A percentile compares a stretch with the other conserved stretches of the same genome.
phyloP scores from a whole-genome alignment of 768 basidiomycete species.

The Agaricus subrufescens region DNA sequence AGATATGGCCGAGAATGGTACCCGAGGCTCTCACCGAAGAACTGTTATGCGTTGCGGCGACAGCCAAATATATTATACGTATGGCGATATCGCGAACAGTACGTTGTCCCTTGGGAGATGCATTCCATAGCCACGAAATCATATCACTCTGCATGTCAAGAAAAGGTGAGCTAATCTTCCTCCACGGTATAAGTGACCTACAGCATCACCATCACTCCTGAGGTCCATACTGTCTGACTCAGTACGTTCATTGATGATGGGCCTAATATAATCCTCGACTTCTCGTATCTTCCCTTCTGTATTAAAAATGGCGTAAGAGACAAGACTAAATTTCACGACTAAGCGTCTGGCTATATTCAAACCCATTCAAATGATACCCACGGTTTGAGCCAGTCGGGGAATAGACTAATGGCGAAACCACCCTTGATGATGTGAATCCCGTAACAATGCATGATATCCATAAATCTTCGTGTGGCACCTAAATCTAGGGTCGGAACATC shows the following conservation, averaged over 20 bases:
- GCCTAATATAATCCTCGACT: conserved; percentile 6
- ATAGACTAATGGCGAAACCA: conserved; percentile 26
- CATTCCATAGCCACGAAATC: conserved; percentile 34
- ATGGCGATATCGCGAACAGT: conserved; percentile 20
- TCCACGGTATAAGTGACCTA: conserved; percentile 12
- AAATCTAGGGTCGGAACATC: background rate
- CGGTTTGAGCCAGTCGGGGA: conserved; percentile 42
- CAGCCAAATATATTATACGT: conserved; percentile 30
- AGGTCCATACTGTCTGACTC: background rate
- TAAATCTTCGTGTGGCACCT: conserved; percentile 41
- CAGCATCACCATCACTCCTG: conserved; percentile 27
- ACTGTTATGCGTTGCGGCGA: conserved; percentile 33
- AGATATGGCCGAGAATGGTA: background rate
- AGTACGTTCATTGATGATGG: conserved; percentile 7
- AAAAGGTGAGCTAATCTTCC: background rate
- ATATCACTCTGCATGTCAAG: conserved; percentile 28
- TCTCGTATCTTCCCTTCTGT: background rate
- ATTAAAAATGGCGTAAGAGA: background rate
- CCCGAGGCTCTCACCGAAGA: conserved; percentile 24
- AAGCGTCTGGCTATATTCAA: background rate
- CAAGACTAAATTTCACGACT: background rate
- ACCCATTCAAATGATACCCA: conserved; percentile 17
- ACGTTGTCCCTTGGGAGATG: conserved; percentile 18
- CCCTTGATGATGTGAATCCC: conserved; percentile 29
- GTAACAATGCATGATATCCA: conserved; percentile 29